Evolutionary conservation across 1,139 yeast genomes (phyloP), one percentile per base, ranked within the genome.

Genomic region (Pichia sp.): DNA sequence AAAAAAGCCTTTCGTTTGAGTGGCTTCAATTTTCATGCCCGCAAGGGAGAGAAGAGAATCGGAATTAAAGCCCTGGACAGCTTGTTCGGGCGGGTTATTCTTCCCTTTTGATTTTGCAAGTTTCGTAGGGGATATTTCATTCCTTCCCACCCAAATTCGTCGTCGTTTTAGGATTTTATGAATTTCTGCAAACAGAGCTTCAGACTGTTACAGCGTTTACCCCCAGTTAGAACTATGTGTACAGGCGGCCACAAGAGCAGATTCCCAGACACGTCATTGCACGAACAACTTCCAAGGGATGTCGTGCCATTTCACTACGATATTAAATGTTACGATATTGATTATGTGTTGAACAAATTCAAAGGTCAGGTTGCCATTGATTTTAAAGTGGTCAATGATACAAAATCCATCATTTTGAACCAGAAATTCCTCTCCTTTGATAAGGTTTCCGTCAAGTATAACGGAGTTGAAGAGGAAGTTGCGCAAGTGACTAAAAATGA

Each of bases 271-370:
- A 57, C 59, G 5, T 53, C 63, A 11, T 42, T 55, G 10, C 65
- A 62, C 42, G 74, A 74, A 51, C 73, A 77, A 3, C 62, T 76
- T 44, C 79, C 81, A 4, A 48, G 63, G 4, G 46, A 56, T 27
- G 64, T 74, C 49, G 58, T 58, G 41, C 80, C 81, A 2, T 40
- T 51, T 5, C 73, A 72, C 55, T 76, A 76, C 51, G 67, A 67
- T 37, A 51, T 76, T 16, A 61, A 68, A 4, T 59, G 75, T 32
- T 56, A 47, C 38, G 62, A 64, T 47, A 67, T 74, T 32, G 66
- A 74, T 52, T 54, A 63, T 23, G 34, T 23, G 3, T 38, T 40
- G 8, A 52, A 49, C 27, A 58, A 69, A 3, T 76, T 69, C 55
- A 54, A 56, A 4, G 81, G 80, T n/a, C 50, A 47, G 4, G 74